Evolutionary conservation across 148 eudicot species (phyloP).

Genomic region (Rhododendron vialii): DNA sequence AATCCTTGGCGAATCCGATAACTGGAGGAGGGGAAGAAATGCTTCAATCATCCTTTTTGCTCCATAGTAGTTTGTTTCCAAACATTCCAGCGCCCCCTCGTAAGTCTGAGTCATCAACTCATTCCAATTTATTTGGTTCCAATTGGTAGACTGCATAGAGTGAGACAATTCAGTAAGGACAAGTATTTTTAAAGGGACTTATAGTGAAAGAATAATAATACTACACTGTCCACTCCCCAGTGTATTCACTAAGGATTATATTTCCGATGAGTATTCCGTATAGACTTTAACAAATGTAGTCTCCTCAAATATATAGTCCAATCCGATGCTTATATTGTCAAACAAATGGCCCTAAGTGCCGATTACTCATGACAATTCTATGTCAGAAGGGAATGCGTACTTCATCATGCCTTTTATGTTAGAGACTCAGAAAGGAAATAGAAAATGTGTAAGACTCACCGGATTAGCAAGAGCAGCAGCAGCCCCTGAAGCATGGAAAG

Average conservation of each 20-base stretch:
- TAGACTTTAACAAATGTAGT: too few species aligned
- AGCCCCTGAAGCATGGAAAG: not conserved
- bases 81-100: constrained; percentile 33
- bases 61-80: constrained; percentile 50
- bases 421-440: not conserved
- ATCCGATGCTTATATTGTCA: too few species aligned
- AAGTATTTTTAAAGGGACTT: not conserved
- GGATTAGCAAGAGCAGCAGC: not conserved
- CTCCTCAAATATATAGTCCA: too few species aligned
- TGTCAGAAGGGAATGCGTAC: too few species aligned
- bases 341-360: too few species aligned
- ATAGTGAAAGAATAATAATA: not conserved
- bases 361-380: too few species aligned
- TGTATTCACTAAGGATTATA: too few species aligned
- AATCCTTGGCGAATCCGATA: constrained; percentile 47
- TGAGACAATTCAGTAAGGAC: not conserved
- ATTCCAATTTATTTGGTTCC: not conserved
- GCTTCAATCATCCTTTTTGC: constrained; percentile 35
- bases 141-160: not conserved
- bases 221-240: not conserved
- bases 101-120: constrained; percentile 15
- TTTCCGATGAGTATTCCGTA: not conserved
- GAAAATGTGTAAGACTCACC: not conserved
- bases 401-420: not conserved
- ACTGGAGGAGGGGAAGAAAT: constrained; percentile 46